Conservation (phyloP, 345 rosid species). For the Populus tremula region DNA sequence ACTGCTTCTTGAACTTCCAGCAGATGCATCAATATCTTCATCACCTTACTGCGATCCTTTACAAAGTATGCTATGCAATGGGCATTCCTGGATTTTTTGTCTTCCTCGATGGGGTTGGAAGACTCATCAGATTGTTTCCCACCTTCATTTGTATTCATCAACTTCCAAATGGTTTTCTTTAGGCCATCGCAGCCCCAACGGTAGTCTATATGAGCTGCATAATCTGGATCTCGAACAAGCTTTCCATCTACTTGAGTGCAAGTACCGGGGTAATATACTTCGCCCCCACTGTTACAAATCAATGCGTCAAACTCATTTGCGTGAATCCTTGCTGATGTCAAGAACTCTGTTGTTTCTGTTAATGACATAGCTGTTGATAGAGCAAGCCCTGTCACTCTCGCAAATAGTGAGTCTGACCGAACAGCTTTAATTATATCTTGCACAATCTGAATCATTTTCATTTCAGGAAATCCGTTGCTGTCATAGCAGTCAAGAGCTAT, state of each 20-base stretch:
- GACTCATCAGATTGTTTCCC: conserved; percentile 37
- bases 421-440: conserved; percentile 64
- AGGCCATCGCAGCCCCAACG: conserved; percentile 92
- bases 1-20: not conserved
- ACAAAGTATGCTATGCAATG: conserved; percentile 72
- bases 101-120: conserved; percentile 55
- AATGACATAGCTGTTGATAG: conserved; percentile 82
- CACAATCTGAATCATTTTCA: conserved; percentile 53
- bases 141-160: conserved; percentile 62
- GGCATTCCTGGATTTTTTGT: conserved; percentile 54
- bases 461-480: conserved; percentile 56
- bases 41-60: conserved; percentile 66
- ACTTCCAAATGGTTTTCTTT: conserved; percentile 83
- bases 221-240: conserved; percentile 80
- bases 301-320: conserved; percentile 76
- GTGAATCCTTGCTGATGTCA: conserved; percentile 63
- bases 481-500: conserved; percentile 78
- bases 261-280: conserved; percentile 78
- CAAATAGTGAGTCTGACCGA: conserved; percentile 55
- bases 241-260: conserved; percentile 60
- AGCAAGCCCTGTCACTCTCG: conserved; percentile 66
- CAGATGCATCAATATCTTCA: not conserved
- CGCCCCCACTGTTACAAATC: conserved; percentile 91
- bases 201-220: conserved; percentile 78
- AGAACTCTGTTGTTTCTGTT: conserved; percentile 53